Evolutionary conservation across 306 rosid species (phyloP), one percentile per base, ranked within the genome.

Genomic region (Medicago lupulina): DNA sequence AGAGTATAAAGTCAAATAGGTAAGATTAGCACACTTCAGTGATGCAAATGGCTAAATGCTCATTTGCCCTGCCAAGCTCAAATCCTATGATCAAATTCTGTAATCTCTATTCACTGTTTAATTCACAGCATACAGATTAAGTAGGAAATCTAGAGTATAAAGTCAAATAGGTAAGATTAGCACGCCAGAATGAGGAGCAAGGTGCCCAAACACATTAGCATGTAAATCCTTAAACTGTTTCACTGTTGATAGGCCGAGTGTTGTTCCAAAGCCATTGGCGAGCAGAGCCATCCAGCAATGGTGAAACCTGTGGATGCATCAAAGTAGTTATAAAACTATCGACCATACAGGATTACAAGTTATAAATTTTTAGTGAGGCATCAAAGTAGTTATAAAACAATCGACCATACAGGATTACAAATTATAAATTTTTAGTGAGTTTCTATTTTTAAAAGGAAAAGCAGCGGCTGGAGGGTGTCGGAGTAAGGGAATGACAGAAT

Each of bases 261-360:
- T 92, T 95, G 89, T 84, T 72, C 98, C 93, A 85, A 71, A 95
- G 96, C 98, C 98, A 95, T 67, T 89, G 78, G 70, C 79, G 75
- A 73, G 97, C 91, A 68, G 88, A 85, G 66, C 87, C 97, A 69
- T 89, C 92, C 59, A 92, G 77, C 85, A 95, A 79, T 1, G 97
- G 92, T 31, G 98, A 92, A 62, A 95, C 96, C 98, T 95, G 89
- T 5, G 19, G 34, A 77, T 55, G 71, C 76, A 46, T 67, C 50
- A 66, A 16, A 51, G 80, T 63, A 75, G 82, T 54, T 11, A 80
- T 59, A 9, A 44, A 60, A 23, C 40, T 61, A 55, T 21, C 38
- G 72, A 51, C 21, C 15, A 36, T 23, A 21, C 31, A 71, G 51
- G 58, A 46, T 21, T 21, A 40, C 9, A 59, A 51, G 61, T 50